Evolutionary conservation across 805 yeast species (phyloP), one percentile per base, ranked within the genome.

Genomic region (Yarrowia sp.): DNA sequence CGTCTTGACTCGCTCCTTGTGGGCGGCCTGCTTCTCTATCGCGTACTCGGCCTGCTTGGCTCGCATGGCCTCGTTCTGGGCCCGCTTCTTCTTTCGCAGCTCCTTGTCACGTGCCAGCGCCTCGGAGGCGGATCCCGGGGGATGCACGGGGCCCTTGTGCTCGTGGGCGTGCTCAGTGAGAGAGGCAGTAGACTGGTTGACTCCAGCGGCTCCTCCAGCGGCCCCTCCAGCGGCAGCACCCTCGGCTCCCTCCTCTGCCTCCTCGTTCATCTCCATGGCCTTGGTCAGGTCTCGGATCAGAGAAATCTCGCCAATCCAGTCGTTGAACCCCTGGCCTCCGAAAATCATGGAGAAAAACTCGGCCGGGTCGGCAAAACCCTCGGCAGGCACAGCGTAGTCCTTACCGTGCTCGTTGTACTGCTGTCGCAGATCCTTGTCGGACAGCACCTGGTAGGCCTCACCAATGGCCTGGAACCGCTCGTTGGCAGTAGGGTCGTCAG

Each of bases 401-500:
- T 90, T 89, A 53, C 99, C 99, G 68, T 85, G 83, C 74, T 88
- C 85, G 72, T 95, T 98, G 74, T 95, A 95, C 13, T 85, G 79
- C 28, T 80, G 79, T 67, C 98, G 83, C 63, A 88, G 76, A 8
- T 81, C 83, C 0, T 83, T 79, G 74, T 95, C 95, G 71, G 88
- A 88, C 67, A 95, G 78, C 0, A 95, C 75, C 69, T 78, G 81
- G 68, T 78, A 78, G 1, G 81, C 82, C 70, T 84, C 85, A 32
- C 84, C 81, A 45, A 83, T 78, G 65, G 84, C 89, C 76, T 95
- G 97, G 76, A 95, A 95, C 71, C 88, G 86, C 60, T 83, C 84
- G 13, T 93, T 91, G 14, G 99, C 99, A 11, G 84, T 83, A 44
- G 95, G 96, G 74, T 95, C 96, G 71, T 89, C 86, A n/a, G 96